phyloP scores from a whole-genome alignment of 495 filamentous ascomycete species.

The Podospora comata region DNA sequence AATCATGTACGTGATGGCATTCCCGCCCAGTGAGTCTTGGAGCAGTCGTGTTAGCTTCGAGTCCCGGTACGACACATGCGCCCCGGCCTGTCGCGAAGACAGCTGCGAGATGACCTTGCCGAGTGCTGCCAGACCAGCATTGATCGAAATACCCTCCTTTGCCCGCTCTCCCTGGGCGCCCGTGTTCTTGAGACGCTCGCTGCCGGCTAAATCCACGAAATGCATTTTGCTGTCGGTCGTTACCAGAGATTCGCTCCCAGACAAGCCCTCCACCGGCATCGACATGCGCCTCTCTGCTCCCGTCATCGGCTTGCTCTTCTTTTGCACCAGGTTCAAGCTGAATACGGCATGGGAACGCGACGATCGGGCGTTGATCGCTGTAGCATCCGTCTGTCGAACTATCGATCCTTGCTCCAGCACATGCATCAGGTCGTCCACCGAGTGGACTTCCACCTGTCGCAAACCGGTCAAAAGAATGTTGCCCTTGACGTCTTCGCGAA shows the following conservation, averaged over 20 bases:
- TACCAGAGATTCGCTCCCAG: slow-evolving; percentile 61
- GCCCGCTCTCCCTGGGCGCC: slow-evolving; percentile 93
- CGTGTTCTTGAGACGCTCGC: slow-evolving; percentile 96
- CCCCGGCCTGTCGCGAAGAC: slow-evolving; percentile 79
- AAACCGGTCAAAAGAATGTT: slow-evolving; percentile 91
- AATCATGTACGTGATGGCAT: slow-evolving; percentile 99
- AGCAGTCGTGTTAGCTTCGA: slow-evolving; percentile 93
- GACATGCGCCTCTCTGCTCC: slow-evolving; percentile 82
- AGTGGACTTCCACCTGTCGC: slow-evolving; percentile 85
- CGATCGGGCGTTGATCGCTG: slow-evolving; percentile 95
- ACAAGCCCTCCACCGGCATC: slow-evolving; percentile 78
- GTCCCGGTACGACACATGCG: slow-evolving; percentile 97
- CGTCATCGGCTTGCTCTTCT: slow-evolving; percentile 60
- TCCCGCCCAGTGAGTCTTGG: slow-evolving; percentile 97
- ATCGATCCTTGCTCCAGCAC: slow-evolving; percentile 88
- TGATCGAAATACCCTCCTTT: slow-evolving; percentile 97
- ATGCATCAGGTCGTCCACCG: slow-evolving; percentile 83
- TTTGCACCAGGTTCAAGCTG: slow-evolving; percentile 89
- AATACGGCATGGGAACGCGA: slow-evolving; percentile 99
- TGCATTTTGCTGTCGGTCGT: slow-evolving; percentile 98
- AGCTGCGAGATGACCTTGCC: slow-evolving; percentile 99
- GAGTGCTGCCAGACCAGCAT: slow-evolving; percentile 88
- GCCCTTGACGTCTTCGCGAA: slow-evolving; percentile 92
- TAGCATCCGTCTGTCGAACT: slow-evolving; percentile 97
- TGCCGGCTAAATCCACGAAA: slow-evolving; percentile 97